Evolutionary conservation across 2,329 filamentous ascomycete genomes (phyloP), one percentile per base, ranked within the genome.

Genomic region (Neophaeococcomyces mojaviensis): DNA sequence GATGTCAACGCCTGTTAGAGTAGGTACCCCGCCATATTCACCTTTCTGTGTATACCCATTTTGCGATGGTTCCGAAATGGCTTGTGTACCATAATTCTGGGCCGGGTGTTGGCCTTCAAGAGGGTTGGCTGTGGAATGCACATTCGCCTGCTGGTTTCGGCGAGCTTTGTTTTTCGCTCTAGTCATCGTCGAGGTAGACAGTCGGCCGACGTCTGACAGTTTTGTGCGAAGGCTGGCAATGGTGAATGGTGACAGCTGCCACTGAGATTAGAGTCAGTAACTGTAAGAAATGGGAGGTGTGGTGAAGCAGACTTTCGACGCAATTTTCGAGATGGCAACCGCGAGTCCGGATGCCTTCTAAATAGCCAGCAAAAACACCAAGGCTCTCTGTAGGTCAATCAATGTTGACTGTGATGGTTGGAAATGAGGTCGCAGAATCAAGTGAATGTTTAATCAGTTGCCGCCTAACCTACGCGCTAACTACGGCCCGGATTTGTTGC

Each of bases 211-310:
- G 16, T 9, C 15, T 15, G 15, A 32, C 19, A 18, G 30, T 28
- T 31, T 18, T 19, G 28, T n/a, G n/a, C 38, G 24, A 46, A 35
- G 26, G 15, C 30, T 39, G 37, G 16, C 34, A 31, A 44, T 33
- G 35, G 24, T 15, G 36, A 36, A 31, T 20, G 5, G 26, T 6
- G 39, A 30, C 40, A 13, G 43, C 37, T 50, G 52, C 52, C 52
- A 54, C 52, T 54, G 48, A 34, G n/a, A 52, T 18, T 46, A 46
- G 48, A 42, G 44, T 54, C 49, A 54, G 51, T 49, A 34, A 44
- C 38, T 33, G 37, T 26, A 20, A 16, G 22, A 44, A 39, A 33
- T 28, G 31, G 20, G 36, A 39, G 10, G 8, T 4, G 32, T 48
- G 46, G 49, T 49, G 28, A 51, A 38, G 42, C 50, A 45, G 42